Evolutionary conservation across 2,329 filamentous ascomycete genomes (phyloP).

Genomic region (Didymosphaeria variabile): DNA sequence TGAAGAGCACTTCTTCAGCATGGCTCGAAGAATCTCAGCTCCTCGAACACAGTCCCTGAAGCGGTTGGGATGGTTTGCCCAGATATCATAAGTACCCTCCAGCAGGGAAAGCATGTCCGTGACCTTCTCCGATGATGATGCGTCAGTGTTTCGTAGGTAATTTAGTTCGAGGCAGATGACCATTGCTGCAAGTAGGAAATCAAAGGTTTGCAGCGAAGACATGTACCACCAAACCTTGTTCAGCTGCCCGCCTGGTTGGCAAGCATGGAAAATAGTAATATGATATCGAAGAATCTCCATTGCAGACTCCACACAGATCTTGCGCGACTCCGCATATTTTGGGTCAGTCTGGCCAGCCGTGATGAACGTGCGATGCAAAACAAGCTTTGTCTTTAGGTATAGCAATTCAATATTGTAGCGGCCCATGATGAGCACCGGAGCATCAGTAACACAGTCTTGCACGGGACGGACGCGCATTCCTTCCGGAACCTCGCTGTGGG

Average conservation of each 20-base stretch:
- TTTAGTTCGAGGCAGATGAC: conserved; percentile 58
- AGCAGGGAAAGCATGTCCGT: conserved; percentile 21
- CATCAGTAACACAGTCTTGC: conserved; percentile 57
- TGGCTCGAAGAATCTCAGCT: conserved; percentile 26
- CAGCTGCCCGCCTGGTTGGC: conserved; percentile 54
- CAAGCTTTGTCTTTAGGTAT: conserved; percentile 61
- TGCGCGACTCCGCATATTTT: conserved; percentile 54
- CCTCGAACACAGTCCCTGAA: conserved; percentile 27
- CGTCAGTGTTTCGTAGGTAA: conserved; percentile 22
- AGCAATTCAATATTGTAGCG: conserved; percentile 62
- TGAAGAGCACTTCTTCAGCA: conserved; percentile 27
- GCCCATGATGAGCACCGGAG: conserved; percentile 61
- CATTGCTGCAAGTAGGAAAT: conserved; percentile 60
- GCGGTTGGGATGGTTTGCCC: conserved; percentile 28
- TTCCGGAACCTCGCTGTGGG: conserved; percentile 45
- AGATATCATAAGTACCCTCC: conserved; percentile 26
- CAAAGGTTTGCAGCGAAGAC: conserved; percentile 55
- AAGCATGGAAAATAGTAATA: conserved; percentile 60
- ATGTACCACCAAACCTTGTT: conserved; percentile 57
- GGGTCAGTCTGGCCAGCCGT: conserved; percentile 47
- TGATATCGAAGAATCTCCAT: conserved; percentile 60
- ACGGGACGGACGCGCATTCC: conserved; percentile 49
- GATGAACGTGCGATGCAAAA: conserved; percentile 65
- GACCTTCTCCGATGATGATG: conserved; percentile 11
- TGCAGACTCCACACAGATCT: conserved; percentile 59